Evolutionary conservation across 306 rosid genomes (phyloP), one percentile per base, ranked within the genome.

Genomic region (Acacia confusa): DNA sequence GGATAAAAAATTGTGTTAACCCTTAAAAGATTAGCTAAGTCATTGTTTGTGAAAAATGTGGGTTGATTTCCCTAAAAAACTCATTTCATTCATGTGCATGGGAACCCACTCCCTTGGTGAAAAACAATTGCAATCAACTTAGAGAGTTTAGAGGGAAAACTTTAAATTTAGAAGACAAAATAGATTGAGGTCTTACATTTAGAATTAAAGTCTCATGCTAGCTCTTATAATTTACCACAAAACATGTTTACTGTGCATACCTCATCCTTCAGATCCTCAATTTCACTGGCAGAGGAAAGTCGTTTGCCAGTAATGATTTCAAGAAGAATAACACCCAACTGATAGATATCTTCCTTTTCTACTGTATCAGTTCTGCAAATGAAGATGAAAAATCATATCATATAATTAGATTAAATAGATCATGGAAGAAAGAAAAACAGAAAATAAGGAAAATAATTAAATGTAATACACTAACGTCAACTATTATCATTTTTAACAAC

Each of bases 271-370:
- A 88, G 74, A 66, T 90, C 91, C 70, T 89, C 88, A 72, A 86
- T 32, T 71, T 94, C 94, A 41, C 81, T 82, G 1, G 88, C 61
- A 27, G 90, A 89, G 79, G 83, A 82, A 64, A 86, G 64, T 82
- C 63, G 82, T 79, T 86, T 91, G 6, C 98, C 98, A 7, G 92
- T 91, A 50, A 94, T 85, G 40, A 94, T 82, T 90, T 91, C 86
- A 48, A 94, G 93, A 67, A 92, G 89, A 79, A 92, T 92, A 22
- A 93, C 88, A 40, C 98, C 98, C 60, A 90, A 74, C 79, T 91
- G 93, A 78, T 86, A 90, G 53, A 95, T 93, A 44, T 95, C 99
- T 86, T 95, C 97, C 87, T 93, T 95, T 81, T 92, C 97, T 24
- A 88, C 89, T 44, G 43, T 47, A 32, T 80, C 87, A 3, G 9